Conservation (phyloP, 2,329 filamentous ascomycete species). For the Hypoxylon sp. region DNA sequence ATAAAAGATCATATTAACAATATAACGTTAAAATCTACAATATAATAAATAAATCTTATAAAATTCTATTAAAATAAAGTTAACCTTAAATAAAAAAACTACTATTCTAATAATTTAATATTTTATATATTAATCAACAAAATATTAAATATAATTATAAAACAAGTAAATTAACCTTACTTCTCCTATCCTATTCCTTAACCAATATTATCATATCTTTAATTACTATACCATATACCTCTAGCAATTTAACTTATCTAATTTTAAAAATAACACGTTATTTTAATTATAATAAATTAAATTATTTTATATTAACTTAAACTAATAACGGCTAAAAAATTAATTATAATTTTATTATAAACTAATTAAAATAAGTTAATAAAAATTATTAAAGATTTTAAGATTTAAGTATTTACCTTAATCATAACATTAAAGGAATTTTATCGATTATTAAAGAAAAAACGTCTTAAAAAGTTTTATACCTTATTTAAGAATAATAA, state of each 20-base stretch:
- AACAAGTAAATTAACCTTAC: background rate
- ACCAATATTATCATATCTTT: background rate
- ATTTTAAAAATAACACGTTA: background rate
- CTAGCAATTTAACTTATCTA: background rate
- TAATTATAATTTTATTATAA: background rate
- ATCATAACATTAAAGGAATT: too few species aligned
- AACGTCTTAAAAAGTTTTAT: background rate
- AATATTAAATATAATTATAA: background rate
- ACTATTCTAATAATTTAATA: background rate
- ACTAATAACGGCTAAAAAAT: background rate
- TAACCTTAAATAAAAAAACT: background rate
- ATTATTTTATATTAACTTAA: background rate
- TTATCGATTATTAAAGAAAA: background rate
- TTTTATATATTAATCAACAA: background rate
- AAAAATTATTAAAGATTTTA: background rate
- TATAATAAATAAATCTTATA: too few species aligned
- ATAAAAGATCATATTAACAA: too few species aligned
- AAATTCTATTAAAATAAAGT: background rate
- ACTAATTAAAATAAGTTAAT: background rate
- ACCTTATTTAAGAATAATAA: background rate
- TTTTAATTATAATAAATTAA: background rate
- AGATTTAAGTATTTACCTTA: background rate
- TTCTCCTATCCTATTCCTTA: background rate
- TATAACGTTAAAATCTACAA: too few species aligned
- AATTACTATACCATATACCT: background rate